A percentile compares a stretch with the other conserved stretches of the same genome.
Evolutionary conservation across 2,329 filamentous ascomycete genomes (phyloP).

Genomic region (Exserohilum turcica): DNA sequence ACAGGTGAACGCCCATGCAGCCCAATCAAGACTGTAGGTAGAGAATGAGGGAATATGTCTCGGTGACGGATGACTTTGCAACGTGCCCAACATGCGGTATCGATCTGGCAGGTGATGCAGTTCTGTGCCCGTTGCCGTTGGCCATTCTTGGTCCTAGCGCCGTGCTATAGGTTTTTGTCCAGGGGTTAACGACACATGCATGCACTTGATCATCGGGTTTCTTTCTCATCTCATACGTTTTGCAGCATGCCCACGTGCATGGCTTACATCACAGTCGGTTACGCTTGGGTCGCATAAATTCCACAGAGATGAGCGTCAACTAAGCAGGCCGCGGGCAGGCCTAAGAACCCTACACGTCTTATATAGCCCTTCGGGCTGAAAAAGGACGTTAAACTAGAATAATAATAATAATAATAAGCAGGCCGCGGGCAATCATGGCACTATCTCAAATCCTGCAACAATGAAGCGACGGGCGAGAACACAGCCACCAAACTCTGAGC

Average conservation of each 20-base stretch:
- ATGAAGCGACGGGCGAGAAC: background rate
- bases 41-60: background rate
- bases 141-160: background rate
- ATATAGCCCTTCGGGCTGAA: too few relatives aligned
- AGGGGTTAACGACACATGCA: background rate
- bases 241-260: background rate
- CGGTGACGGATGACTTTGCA: constrained; percentile 1
- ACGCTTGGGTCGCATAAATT: background rate
- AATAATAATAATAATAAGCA: too few relatives aligned
- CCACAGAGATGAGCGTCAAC: background rate
- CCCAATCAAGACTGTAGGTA: background rate
- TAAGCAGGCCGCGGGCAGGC: too few relatives aligned
- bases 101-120: background rate
- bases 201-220: background rate
- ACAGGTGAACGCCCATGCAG: constrained; percentile 27
- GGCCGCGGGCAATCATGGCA: too few relatives aligned
- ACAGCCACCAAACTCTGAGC: background rate
- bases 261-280: background rate
- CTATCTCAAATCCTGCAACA: background rate
- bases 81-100: background rate
- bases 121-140: background rate
- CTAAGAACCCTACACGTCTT: too few relatives aligned
- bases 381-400: too few relatives aligned
- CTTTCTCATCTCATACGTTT: background rate
- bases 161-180: background rate